phyloP scores from a whole-genome alignment of 768 basidiomycete species.

The Kockovaella imperatae region DNA sequence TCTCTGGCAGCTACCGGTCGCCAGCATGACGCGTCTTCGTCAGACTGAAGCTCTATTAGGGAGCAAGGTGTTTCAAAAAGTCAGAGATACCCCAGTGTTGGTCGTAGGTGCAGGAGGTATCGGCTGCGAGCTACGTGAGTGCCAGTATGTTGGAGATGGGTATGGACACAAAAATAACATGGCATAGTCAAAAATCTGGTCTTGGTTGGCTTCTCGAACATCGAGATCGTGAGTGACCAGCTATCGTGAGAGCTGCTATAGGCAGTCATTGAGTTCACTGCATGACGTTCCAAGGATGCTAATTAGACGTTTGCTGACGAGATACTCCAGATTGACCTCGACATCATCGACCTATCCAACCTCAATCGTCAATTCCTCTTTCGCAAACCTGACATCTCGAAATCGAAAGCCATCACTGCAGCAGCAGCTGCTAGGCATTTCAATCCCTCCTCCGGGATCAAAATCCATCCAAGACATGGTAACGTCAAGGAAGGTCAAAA shows the following conservation, averaged over 20 bases:
- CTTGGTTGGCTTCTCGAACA: slow-evolving; percentile 81
- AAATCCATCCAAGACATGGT: slow-evolving; percentile 79
- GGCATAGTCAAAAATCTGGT: slow-evolving; percentile 86
- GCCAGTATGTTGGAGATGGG: not conserved
- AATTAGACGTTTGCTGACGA: not conserved
- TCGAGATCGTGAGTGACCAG: slow-evolving; percentile 56
- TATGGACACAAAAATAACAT: slow-evolving; percentile 4
- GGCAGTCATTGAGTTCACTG: not conserved
- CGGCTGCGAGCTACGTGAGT: slow-evolving; percentile 82
- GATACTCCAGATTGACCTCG: slow-evolving; percentile 63
- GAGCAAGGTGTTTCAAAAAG: slow-evolving; percentile 53
- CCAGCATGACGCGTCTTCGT: slow-evolving; percentile 35
- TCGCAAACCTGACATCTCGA: slow-evolving; percentile 92
- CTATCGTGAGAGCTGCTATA: no score
- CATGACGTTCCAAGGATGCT: not conserved
- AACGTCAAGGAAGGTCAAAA: slow-evolving; percentile 90
- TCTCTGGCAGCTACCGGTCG: not conserved
- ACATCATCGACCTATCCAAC: slow-evolving; percentile 97
- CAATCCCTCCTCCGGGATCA: slow-evolving; percentile 68
- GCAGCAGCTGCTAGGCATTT: slow-evolving; percentile 42
- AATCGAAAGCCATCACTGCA: slow-evolving; percentile 81
- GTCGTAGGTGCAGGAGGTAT: slow-evolving; percentile 95
- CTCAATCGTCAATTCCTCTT: slow-evolving; percentile 95
- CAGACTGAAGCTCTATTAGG: slow-evolving; percentile 78
- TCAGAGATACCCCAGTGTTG: slow-evolving; percentile 51